Conservation (phyloP, 2,329 filamentous ascomycete species). For the Fusarium falciforme region DNA sequence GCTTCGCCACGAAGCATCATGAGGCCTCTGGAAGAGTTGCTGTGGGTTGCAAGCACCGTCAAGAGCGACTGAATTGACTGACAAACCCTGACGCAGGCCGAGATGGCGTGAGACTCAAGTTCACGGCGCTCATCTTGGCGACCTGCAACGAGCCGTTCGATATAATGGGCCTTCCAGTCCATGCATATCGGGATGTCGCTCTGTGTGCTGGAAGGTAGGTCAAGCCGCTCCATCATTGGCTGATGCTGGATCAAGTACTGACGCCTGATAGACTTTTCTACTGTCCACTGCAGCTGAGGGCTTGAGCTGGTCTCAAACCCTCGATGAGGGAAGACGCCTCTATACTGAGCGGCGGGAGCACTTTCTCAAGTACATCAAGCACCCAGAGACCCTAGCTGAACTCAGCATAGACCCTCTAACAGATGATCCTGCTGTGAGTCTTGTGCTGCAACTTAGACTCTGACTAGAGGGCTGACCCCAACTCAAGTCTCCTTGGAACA, state of each 20-base stretch:
- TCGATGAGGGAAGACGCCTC: constrained; percentile 76
- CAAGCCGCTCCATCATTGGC: background rate
- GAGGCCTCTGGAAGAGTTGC: constrained; percentile 53
- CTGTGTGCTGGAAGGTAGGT: constrained; percentile 89
- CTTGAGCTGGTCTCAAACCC: constrained; percentile 74
- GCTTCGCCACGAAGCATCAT: constrained; percentile 39
- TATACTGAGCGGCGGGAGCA: constrained; percentile 79
- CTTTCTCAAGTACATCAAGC: constrained; percentile 83
- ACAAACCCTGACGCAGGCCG: constrained; percentile 58
- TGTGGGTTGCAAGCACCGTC: constrained; percentile 44
- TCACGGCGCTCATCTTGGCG: constrained; percentile 67
- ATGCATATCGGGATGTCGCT: constrained; percentile 80
- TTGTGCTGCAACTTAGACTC: background rate
- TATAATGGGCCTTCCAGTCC: constrained; percentile 69
- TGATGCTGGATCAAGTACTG: constrained; percentile 4
- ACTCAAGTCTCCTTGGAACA: constrained; percentile 87
- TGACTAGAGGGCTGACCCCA: constrained; percentile 14
- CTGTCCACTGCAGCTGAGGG: constrained; percentile 76
- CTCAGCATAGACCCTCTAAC: constrained; percentile 84
- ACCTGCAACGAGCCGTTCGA: constrained; percentile 73
- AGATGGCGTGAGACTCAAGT: constrained; percentile 75
- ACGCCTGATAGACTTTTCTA: constrained; percentile 74
- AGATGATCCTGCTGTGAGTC: constrained; percentile 73
- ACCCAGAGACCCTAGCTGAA: constrained; percentile 81
- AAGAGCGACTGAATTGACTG: constrained; percentile 26